These are phyloP conservation scores for Peniophora sp. DNA, from an alignment of 1,284 basidiomycete genomes.

Conservation along the genomic window DNA sequence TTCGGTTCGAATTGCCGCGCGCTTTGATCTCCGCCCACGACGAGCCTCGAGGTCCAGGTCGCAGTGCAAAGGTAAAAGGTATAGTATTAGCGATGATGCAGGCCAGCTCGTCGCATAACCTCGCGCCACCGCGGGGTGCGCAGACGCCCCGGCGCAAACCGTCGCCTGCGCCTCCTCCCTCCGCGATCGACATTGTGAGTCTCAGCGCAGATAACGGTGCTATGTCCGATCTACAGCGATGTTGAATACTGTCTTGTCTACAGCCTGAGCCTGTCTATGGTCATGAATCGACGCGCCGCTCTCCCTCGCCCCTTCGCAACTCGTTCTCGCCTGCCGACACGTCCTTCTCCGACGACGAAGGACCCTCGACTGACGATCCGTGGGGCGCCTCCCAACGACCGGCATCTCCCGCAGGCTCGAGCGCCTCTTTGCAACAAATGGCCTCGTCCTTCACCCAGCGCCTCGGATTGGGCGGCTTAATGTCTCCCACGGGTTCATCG, in stretches of 20 bases:
- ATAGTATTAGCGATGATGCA: too few species aligned
- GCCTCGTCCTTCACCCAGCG: slow-evolving; percentile 65
- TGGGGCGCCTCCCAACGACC: slow-evolving; percentile 33
- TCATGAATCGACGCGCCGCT: slow-evolving; percentile 27
- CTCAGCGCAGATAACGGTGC: background rate
- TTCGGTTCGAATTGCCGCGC: background rate
- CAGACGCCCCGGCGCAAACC: background rate
- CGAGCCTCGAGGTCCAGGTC: too few species aligned
- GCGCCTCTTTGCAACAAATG: slow-evolving; percentile 61
- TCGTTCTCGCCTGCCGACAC: slow-evolving; percentile 37
- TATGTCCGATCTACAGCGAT: background rate
- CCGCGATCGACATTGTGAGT: slow-evolving; percentile 11
- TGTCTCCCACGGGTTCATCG: slow-evolving; percentile 39
- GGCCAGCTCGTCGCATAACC: background rate
- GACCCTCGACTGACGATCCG: slow-evolving; percentile 28
- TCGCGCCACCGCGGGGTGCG: background rate
- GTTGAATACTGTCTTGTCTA: background rate
- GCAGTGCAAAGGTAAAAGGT: too few species aligned
- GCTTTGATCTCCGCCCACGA: too few species aligned
- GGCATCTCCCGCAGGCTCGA: slow-evolving; percentile 33
- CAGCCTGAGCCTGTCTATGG: slow-evolving; percentile 29
- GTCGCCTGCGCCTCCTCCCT: slow-evolving; percentile 3
- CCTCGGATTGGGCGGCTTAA: slow-evolving; percentile 43
- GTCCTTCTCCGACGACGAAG: slow-evolving; percentile 36
- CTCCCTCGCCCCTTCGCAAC: slow-evolving; percentile 63